A percentile compares a stretch with the other conserved stretches of the same genome.
Conservation (phyloP, 352 stramenopile genomes). For the Globisporangium apiculatum region DNA sequence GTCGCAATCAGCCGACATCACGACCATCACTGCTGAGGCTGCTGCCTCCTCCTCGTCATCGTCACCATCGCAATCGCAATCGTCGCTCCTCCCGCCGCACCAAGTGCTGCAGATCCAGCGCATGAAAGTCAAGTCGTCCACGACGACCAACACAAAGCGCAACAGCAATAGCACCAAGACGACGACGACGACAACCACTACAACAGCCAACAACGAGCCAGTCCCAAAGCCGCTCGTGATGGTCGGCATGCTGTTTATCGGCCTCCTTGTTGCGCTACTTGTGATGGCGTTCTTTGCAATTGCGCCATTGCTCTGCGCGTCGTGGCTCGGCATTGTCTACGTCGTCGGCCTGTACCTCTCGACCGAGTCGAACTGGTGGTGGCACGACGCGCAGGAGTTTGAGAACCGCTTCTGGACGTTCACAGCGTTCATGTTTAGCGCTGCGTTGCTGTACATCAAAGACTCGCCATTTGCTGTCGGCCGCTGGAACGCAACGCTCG, state of each 20-base stretch:
- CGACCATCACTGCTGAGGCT: background rate
- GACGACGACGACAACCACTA: background rate
- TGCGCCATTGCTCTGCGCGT: slow-evolving; percentile 70
- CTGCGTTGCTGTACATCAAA: slow-evolving; percentile 90
- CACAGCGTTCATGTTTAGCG: slow-evolving; percentile 90
- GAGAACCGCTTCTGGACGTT: slow-evolving; percentile 97
- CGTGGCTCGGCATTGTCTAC: slow-evolving; percentile 77
- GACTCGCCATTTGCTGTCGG: slow-evolving; percentile 89
- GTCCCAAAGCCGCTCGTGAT: slow-evolving; percentile 60
- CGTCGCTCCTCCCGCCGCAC: slow-evolving; percentile 15
- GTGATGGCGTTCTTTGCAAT: slow-evolving; percentile 82
- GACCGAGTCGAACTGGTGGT: slow-evolving; percentile 80
- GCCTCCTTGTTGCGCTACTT: slow-evolving; percentile 50
- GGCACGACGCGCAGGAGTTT: slow-evolving; percentile 90
- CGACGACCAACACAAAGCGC: slow-evolving; percentile 2
- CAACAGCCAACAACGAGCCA: slow-evolving; percentile 22
- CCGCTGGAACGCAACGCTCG: slow-evolving; percentile 61
- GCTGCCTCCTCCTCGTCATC: too few species aligned
- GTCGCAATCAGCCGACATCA: slow-evolving; percentile 8
- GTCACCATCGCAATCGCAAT: too few species aligned
- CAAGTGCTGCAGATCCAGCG: slow-evolving; percentile 42
- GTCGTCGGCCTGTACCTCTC: slow-evolving; percentile 77
- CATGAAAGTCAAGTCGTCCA: slow-evolving; percentile 23
- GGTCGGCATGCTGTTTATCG: slow-evolving; percentile 60
- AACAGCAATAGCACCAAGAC: slow-evolving; percentile 8